Conservation (phyloP, 257 asterid species). For the Lycium barbarum region DNA sequence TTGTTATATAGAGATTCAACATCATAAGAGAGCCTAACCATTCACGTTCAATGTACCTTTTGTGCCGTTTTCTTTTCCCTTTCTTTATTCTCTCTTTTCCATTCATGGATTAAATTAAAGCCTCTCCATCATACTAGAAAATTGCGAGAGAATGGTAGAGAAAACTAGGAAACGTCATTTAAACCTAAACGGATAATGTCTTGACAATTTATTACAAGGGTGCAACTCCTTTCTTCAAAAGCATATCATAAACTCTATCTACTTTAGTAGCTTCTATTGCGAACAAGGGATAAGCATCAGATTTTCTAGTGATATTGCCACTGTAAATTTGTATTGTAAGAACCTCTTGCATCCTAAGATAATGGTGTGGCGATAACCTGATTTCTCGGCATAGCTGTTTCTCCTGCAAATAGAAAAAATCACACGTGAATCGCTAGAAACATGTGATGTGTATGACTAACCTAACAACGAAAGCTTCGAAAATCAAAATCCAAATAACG, state of each 20-base stretch:
- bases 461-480: neutral
- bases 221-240: constrained; percentile 69
- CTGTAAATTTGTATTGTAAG: constrained; percentile 58
- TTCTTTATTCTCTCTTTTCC: no score
- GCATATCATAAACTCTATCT: constrained; percentile 78
- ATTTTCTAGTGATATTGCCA: constrained; percentile 73
- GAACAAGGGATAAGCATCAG: constrained; percentile 74
- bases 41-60: no score
- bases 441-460: neutral
- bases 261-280: constrained; percentile 69
- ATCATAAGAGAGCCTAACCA: no score
- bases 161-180: neutral
- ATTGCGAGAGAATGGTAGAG: neutral
- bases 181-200: neutral
- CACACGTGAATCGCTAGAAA: neutral
- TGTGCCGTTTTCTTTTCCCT: no score
- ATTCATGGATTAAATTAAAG: no score
- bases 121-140: neutral
- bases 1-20: no score
- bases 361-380: constrained; percentile 64
- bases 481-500: neutral
- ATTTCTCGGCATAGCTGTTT: constrained; percentile 77
- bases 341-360: constrained; percentile 70
- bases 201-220: constrained; percentile 34
- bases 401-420: constrained; percentile 58